These are phyloP conservation scores for Emmonsia crescens DNA, from an alignment of 2,329 filamentous ascomycete genomes.

Conservation along the genomic window DNA sequence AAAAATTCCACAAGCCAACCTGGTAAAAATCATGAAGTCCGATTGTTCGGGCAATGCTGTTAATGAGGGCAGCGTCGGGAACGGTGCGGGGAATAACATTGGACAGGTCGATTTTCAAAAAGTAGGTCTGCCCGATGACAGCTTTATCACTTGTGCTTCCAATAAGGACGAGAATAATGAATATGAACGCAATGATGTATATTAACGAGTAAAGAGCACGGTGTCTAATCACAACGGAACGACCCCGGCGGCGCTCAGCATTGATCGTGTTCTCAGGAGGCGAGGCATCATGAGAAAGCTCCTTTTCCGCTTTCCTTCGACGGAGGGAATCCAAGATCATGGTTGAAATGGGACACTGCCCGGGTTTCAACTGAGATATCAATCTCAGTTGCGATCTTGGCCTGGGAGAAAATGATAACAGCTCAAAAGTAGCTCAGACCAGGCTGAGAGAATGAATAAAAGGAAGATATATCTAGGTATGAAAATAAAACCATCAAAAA, in stretches of 20 bases:
- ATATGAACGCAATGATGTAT: constrained; percentile 65
- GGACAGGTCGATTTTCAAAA: constrained; percentile 72
- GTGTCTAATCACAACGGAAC: constrained; percentile 32
- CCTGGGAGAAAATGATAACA: background rate
- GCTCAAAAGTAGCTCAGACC: background rate
- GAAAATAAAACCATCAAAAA: background rate
- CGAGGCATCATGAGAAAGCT: background rate
- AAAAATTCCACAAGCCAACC: constrained; percentile 84
- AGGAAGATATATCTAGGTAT: background rate
- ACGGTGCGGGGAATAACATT: constrained; percentile 66
- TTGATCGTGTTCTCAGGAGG: background rate
- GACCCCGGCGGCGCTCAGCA: background rate
- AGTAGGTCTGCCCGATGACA: constrained; percentile 62
- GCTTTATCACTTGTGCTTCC: constrained; percentile 57
- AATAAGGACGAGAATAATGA: constrained; percentile 69
- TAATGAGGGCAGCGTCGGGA: constrained; percentile 64
- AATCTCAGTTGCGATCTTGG: background rate
- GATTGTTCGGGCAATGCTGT: constrained; percentile 74
- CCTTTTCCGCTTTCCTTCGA: background rate
- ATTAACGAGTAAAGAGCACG: constrained; percentile 55
- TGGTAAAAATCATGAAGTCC: constrained; percentile 92
- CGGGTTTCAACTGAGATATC: background rate
- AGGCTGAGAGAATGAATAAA: background rate
- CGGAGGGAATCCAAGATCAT: background rate
- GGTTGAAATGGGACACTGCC: background rate